Conservation (phyloP, 345 rosid genomes). For the Acer yangbiense region DNA sequence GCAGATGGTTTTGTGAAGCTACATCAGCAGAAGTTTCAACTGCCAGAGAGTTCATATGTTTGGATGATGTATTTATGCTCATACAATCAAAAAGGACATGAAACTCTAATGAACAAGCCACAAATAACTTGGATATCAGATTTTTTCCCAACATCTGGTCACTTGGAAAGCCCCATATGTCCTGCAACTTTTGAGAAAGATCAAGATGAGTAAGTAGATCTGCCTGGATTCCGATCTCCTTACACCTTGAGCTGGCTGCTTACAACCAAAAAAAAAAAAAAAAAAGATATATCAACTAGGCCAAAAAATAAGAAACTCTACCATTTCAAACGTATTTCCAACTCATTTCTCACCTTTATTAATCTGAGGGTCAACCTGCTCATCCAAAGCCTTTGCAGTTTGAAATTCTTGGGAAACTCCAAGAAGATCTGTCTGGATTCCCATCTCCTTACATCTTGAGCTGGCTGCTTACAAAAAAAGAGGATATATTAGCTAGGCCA, state of each 20-base stretch:
- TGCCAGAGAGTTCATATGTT: slow-evolving; percentile 11
- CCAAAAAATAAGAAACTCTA: background rate
- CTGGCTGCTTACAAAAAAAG: slow-evolving; percentile 25
- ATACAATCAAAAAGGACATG: slow-evolving; percentile 60
- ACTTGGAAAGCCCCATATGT: slow-evolving; percentile 58
- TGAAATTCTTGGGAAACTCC: slow-evolving; percentile 20
- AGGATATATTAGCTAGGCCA: background rate
- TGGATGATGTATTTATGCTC: slow-evolving; percentile 34
- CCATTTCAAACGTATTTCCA: background rate
- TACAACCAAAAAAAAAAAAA: slow-evolving; percentile 18
- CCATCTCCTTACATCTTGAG: slow-evolving; percentile 54
- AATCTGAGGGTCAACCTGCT: slow-evolving; percentile 27
- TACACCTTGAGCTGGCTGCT: slow-evolving; percentile 48
- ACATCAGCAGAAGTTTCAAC: slow-evolving; percentile 28
- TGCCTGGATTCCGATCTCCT: slow-evolving; percentile 70
- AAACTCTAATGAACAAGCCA: slow-evolving; percentile 60
- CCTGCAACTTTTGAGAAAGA: slow-evolving; percentile 56
- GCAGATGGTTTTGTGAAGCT: slow-evolving; percentile 23
- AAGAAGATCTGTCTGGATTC: slow-evolving; percentile 64
- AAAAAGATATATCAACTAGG: slow-evolving; percentile 3
- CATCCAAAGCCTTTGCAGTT: slow-evolving; percentile 29
- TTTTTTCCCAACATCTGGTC: slow-evolving; percentile 45
- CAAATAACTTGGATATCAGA: slow-evolving; percentile 59
- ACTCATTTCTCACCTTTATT: slow-evolving; percentile 34
- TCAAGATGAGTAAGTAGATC: slow-evolving; percentile 34